A percentile compares a stretch with the other conserved stretches of the same genome.
phyloP scores from a whole-genome alignment of 768 basidiomycete genomes.

The Trametes maxima region DNA sequence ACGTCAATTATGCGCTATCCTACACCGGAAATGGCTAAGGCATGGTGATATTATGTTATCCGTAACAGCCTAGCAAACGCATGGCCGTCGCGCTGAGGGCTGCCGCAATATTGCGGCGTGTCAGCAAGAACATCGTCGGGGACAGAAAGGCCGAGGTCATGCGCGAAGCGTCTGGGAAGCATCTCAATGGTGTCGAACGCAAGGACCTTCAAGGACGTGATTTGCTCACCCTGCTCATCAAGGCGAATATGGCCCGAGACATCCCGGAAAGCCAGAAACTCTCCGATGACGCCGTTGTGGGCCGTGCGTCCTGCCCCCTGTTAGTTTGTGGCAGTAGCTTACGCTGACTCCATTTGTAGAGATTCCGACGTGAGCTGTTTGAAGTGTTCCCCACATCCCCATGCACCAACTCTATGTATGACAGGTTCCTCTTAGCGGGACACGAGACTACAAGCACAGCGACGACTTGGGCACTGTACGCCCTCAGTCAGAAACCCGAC shows the following conservation, averaged over 20 bases:
- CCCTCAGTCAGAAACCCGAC: conserved; percentile 40
- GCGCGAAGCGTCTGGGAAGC: conserved; percentile 20
- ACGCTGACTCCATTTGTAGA: conserved; percentile 11
- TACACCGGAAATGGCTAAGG: background rate
- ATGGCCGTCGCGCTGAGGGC: conserved; percentile 7
- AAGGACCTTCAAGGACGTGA: conserved; percentile 46
- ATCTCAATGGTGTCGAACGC: conserved; percentile 37
- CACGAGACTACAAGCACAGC: conserved; percentile 46
- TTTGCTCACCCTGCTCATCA: conserved; percentile 59
- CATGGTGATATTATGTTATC: no score
- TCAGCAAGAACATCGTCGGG: conserved; percentile 32
- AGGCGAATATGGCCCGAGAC: conserved; percentile 67
- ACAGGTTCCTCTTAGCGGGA: conserved; percentile 37
- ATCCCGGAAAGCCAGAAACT: conserved; percentile 55
- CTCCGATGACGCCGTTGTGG: conserved; percentile 63
- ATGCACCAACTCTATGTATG: background rate
- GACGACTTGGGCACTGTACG: conserved; percentile 40
- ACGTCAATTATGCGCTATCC: background rate
- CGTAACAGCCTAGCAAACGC: conserved; percentile 10
- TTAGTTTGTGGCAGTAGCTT: no score
- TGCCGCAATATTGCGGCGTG: conserved; percentile 24
- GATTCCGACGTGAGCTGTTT: conserved; percentile 27
- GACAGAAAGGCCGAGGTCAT: conserved; percentile 25
- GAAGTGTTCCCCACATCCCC: no score
- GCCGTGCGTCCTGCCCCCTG: conserved; percentile 42